Evolutionary conservation across 352 stramenopile species (phyloP), one percentile per base, ranked within the genome.

Genomic region (Globisporangium solare): DNA sequence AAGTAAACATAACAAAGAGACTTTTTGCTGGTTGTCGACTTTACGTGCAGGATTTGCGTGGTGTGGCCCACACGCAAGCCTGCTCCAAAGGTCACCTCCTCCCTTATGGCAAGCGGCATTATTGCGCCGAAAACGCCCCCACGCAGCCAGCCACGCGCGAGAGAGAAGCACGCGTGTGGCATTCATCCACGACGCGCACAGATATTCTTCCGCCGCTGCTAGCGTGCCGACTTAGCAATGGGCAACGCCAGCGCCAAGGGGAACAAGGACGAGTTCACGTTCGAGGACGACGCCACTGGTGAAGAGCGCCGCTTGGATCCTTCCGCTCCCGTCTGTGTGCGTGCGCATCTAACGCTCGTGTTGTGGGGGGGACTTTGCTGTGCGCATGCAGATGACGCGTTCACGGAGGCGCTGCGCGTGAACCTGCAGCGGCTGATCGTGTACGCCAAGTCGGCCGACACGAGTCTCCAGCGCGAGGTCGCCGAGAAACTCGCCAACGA

Each of bases 401-500:
- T 97, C 62, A 96, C 86, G 3, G 81, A 97, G 60, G 76, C 71
- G 54, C 75, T 97, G 20, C 81, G 86, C 43, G 75, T 95, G 21
- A 95, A 97, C 67, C 73, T 98, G 32, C 89, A 95, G 66, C 84
- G 89, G 13, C 68, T 98, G 35, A 97, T 98, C 68, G 85, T 87
- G 49, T 98, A 97, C 71, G 89, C 90, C 56, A 93, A 94, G 66
- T 96, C 86, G 51, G 89, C 90, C 6, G 89, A 97, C 61, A 84
- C 86, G 53, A 69, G 73, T 55, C 73, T 97, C 54, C 89, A 97
- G 71, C 84, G 89, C 47, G 88, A 97, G 62, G 91, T 98, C 6
- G 93, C 93, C 13, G 93, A 98, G 74, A 97, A 97, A 60, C 70
- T 98, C 45, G 93, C 93, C 17, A 98, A 98, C 58, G 89, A 98